Evolutionary conservation across 2,329 filamentous ascomycete species (phyloP).

Genomic region (Nannizziopsis barbatae): DNA sequence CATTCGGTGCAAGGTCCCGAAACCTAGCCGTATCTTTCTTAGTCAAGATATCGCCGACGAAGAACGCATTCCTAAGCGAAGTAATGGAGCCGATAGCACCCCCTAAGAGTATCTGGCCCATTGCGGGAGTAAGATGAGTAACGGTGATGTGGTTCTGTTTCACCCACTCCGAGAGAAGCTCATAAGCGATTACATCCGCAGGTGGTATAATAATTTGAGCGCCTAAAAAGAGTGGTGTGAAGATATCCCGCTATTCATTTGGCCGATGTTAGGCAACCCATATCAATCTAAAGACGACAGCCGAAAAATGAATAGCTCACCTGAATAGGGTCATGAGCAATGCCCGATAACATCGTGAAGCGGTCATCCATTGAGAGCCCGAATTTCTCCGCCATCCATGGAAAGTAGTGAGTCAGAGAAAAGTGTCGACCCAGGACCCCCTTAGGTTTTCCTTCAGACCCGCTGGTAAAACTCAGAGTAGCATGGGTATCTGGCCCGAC

Average conservation of each 20-base stretch:
- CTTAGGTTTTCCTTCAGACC: constrained; percentile 68
- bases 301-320: constrained; percentile 13
- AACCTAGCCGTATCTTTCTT: constrained; percentile 68
- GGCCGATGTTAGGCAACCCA: too few species aligned
- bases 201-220: constrained; percentile 68
- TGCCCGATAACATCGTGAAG: constrained; percentile 77
- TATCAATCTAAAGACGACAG: constrained; percentile 21
- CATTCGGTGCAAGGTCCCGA: constrained; percentile 64
- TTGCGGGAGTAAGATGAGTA: constrained; percentile 85
- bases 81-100: constrained; percentile 69
- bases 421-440: constrained; percentile 82
- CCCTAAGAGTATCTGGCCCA: constrained; percentile 90
- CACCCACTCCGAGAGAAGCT: constrained; percentile 83
- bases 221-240: constrained; percentile 80
- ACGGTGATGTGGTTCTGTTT: constrained; percentile 60
- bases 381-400: constrained; percentile 86
- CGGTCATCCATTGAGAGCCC: constrained; percentile 57
- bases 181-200: constrained; percentile 74
- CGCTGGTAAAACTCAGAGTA: constrained; percentile 63
- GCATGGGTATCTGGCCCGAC: constrained; percentile 78
- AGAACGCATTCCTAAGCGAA: constrained; percentile 67
- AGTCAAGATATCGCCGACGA: constrained; percentile 82
- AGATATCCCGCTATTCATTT: constrained; percentile 52
- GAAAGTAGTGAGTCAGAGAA: constrained; percentile 73
- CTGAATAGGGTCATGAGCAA: constrained; percentile 50